Evolutionary conservation across 2,329 filamentous ascomycete species (phyloP), one percentile per base, ranked within the genome.

Genomic region (Penicillium polonicum): DNA sequence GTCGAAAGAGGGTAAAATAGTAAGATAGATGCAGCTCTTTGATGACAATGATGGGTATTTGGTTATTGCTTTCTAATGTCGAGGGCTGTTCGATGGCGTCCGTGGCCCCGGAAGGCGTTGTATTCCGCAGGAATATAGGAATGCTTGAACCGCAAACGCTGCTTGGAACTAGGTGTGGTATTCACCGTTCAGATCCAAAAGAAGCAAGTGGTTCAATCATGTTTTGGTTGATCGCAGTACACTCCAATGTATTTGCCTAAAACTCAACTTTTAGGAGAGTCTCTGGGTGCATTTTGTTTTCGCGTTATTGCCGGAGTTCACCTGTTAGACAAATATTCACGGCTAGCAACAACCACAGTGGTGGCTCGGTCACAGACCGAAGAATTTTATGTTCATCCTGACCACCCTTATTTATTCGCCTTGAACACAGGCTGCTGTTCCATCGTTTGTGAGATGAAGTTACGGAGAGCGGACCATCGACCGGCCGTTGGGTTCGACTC

Each of bases 391-490:
- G 25, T 42, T 19, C 43, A 38, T 39, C 5, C 6, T 8, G 19
- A 9, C 19, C 25, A n/a, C 5, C 21, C 35, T 67, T 68, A 73
- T 59, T 72, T 67, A 29, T 67, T 65, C 17, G 60, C 55, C 41
- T 80, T 73, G 70, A 96, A 96, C 3, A 88, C 90, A 15, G 88
- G 85, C 66, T 93, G 93, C 74, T 91, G 89, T 77, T 96, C 91
- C 87, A 96, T 91, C 1, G 91, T 97, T 42, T 87, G 83, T 2
- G 90, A 88, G 51, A 97, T 95, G 70, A 93, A 95, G 10, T 82
- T 86, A 67, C 92, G 85, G 74, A 97, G 73, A 17, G 91, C 91
- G 31, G 89, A 89, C 89, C 91, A 97, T 55, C 89, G 80, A 67
- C 81, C 85, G 10, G 83, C 77, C 17, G 82, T 85, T 1, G 76